Percentiles rank a stretch among this genome's conserved stretches.
Conservation (phyloP, 352 stramenopile species). For the Phytophthora pluvialis region DNA sequence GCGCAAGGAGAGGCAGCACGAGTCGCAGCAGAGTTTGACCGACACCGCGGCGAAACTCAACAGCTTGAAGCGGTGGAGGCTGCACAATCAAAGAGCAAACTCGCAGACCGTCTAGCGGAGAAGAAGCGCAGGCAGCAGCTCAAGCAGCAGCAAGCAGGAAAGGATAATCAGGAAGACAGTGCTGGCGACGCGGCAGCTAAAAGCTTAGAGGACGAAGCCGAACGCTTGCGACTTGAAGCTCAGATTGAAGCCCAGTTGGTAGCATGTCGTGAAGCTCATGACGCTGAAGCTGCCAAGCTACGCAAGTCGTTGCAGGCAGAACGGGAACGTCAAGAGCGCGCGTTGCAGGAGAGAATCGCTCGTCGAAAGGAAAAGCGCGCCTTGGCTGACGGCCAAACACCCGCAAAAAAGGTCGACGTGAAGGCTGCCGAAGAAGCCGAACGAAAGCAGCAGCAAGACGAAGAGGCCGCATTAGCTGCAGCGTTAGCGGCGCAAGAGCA, state of each 20-base stretch:
- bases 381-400: slow-evolving; percentile 8
- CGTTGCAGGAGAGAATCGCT: slow-evolving; percentile 61
- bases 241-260: slow-evolving; percentile 38
- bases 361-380: slow-evolving; percentile 51
- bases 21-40: slow-evolving; percentile 61
- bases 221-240: slow-evolving; percentile 29
- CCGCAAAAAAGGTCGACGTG: slow-evolving; percentile 17
- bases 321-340: slow-evolving; percentile 57
- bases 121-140: slow-evolving; percentile 51
- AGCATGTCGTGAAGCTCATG: slow-evolving; percentile 37
- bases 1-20: slow-evolving; percentile 59
- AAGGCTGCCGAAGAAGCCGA: slow-evolving; percentile 39
- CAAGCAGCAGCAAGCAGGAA: slow-evolving; percentile 18
- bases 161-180: background rate
- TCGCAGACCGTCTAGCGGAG: slow-evolving; percentile 66
- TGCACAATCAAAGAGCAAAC: slow-evolving; percentile 60
- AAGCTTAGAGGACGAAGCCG: slow-evolving; percentile 24
- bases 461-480: slow-evolving; percentile 31
- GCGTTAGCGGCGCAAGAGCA: slow-evolving; percentile 42
- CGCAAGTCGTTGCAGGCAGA: slow-evolving; percentile 40
- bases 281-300: slow-evolving; percentile 37
- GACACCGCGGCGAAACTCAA: slow-evolving; percentile 51
- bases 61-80: slow-evolving; percentile 49
- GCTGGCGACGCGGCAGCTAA: background rate
- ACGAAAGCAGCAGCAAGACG: slow-evolving; percentile 39